Evolutionary conservation across 2,329 filamentous ascomycete genomes (phyloP), one percentile per base, ranked within the genome.

Genomic region (Claviceps capensis): DNA sequence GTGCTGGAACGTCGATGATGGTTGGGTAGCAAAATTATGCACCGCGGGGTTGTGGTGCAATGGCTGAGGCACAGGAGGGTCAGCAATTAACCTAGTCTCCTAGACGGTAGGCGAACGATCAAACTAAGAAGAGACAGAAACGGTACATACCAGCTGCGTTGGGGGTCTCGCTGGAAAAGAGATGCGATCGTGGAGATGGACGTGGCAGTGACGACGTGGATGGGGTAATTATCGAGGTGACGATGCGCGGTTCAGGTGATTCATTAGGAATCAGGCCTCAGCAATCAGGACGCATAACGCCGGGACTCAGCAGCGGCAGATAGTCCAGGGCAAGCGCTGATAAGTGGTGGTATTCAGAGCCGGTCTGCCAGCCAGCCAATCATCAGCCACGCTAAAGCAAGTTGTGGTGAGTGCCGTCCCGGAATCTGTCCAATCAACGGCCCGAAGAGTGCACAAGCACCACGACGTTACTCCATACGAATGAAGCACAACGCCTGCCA

Each of bases 1-100:
- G 44, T 47, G 48, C 14, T 5, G 48, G 13, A 9, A 19, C 48
- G 36, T 13, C 36, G 23, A 50, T 26, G 11, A 38, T 41, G 48
- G 19, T 48, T 53, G 48, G 52, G 48, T 37, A 50, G 52, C 52
- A 50, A 46, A 43, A 54, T 42, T 46, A 36, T 34, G 43, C 17
- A 44, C 42, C 48, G 42, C 43, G 41, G 34, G 19, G 30, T 37
- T 30, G 11, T 30, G 2, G n/a, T 30, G 44, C 47, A 38, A 43
- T 43, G 46, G 49, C 49, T 19, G 41, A 37, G 30, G 52, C 34
- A 44, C 19, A 16, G 45, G 48, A 45, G 37, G 36, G 47, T 45
- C 37, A 49, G 30, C 30, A 34, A 34, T 34, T 11, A 34, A 34
- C 30, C 9, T 34, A 11, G 30, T 34, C 9, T 34, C 30, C 30